A percentile compares a stretch with the other conserved stretches of the same genome.
phyloP scores from a whole-genome alignment of 257 asterid species.

The Solanum chmielewskii region DNA sequence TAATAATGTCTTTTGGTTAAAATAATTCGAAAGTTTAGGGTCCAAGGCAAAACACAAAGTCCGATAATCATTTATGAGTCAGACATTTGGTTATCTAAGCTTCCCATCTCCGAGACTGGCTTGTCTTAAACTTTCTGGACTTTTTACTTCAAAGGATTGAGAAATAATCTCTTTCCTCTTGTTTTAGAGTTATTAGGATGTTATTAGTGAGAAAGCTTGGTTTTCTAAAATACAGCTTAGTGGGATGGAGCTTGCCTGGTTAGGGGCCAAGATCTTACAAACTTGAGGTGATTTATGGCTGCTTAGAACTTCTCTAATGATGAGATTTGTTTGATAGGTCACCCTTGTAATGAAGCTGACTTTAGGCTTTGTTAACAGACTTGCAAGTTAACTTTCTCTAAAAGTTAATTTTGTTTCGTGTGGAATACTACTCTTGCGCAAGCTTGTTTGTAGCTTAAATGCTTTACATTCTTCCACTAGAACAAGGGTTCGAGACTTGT shows the following conservation, averaged over 20 bases:
- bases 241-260: not conserved
- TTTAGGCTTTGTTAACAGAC: not conserved
- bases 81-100: not conserved
- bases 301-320: not conserved
- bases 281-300: not conserved
- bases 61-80: not conserved
- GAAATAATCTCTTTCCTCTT: not conserved
- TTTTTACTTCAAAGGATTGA: not conserved
- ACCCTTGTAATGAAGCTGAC: not conserved
- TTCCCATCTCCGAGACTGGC: not conserved
- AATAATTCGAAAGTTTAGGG: not conserved
- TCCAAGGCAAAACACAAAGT: not conserved
- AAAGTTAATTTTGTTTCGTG: not conserved
- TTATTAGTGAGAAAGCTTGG: not conserved
- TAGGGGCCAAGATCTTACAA: not conserved
- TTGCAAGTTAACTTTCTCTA: not conserved
- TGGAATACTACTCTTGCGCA: not conserved
- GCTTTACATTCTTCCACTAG: not conserved
- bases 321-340: not conserved
- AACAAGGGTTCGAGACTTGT: not conserved
- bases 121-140: not conserved
- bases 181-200: not conserved
- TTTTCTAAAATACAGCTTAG: not conserved
- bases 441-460: not conserved
- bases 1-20: not conserved